These are phyloP conservation scores for Paecilomyces niveus DNA, from an alignment of 2,329 filamentous ascomycete species.

Conservation along the genomic window DNA sequence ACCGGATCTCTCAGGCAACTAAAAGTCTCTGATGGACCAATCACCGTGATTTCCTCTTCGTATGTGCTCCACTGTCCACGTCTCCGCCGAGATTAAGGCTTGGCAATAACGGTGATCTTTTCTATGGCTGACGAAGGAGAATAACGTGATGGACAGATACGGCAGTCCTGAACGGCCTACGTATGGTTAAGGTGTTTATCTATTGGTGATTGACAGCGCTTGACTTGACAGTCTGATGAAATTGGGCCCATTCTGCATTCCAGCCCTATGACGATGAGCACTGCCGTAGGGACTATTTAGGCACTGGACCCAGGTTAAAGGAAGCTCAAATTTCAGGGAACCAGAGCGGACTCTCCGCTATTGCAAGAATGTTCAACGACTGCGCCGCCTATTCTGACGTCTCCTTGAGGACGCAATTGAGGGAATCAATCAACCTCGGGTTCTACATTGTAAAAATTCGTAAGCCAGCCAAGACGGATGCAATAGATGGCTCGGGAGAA, in stretches of 20 bases:
- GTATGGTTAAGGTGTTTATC: neutral
- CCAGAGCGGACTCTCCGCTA: too few relatives aligned
- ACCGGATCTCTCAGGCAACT: neutral
- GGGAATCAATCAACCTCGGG: too few relatives aligned
- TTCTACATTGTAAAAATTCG: too few relatives aligned
- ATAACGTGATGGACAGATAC: neutral
- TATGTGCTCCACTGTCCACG: neutral
- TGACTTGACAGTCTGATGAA: too few relatives aligned
- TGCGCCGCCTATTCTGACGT: neutral
- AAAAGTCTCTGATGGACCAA: neutral
- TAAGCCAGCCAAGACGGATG: too few relatives aligned
- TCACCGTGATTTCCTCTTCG: neutral
- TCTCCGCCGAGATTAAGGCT: neutral
- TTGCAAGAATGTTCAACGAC: neutral
- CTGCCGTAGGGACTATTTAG: neutral
- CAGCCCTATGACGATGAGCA: neutral
- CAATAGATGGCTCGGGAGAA: too few relatives aligned
- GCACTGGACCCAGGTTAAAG: too few relatives aligned
- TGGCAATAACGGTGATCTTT: neutral
- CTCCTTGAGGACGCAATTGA: neutral
- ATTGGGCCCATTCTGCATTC: neutral
- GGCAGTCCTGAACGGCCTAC: neutral
- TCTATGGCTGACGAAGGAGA: neutral
- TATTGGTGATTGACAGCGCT: neutral
- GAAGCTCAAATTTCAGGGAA: too few relatives aligned